phyloP scores from a whole-genome alignment of 495 filamentous ascomycete species.

The Aspergillus leporis region DNA sequence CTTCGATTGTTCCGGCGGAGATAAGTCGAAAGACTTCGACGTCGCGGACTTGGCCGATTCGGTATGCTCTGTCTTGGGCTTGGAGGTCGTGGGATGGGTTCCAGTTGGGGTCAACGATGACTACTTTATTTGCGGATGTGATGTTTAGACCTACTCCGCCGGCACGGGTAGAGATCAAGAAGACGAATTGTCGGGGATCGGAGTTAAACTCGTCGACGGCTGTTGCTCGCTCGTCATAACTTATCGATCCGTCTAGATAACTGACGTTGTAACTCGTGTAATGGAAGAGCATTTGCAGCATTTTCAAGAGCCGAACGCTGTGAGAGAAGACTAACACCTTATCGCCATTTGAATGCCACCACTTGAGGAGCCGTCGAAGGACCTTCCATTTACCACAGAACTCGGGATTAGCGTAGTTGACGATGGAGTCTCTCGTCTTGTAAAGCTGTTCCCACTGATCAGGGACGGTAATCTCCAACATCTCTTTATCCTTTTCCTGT shows the following conservation, averaged over 20 bases:
- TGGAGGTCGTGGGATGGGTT: constrained; percentile 93
- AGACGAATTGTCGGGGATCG: constrained; percentile 86
- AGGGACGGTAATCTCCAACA: constrained; percentile 74
- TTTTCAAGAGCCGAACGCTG: constrained; percentile 79
- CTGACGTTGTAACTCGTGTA: constrained; percentile 89
- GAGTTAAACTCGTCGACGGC: constrained; percentile 91
- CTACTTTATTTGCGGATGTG: constrained; percentile 96
- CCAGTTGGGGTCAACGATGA: constrained; percentile 97
- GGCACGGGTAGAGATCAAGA: constrained; percentile 91
- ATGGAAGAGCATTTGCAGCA: constrained; percentile 83
- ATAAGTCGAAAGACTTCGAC: constrained; percentile 96
- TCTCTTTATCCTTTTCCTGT: constrained; percentile 75
- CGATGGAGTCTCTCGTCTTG: constrained; percentile 70
- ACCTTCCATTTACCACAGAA: constrained; percentile 99
- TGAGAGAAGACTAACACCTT: constrained; percentile 96
- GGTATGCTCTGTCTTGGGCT: constrained; percentile 94
- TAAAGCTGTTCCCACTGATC: constrained; percentile 77
- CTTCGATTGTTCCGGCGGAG: constrained; percentile 92
- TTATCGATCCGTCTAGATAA: constrained; percentile 86
- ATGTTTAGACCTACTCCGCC: constrained; percentile 93
- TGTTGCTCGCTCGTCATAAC: constrained; percentile 76
- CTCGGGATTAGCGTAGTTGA: constrained; percentile 83
- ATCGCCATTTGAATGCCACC: constrained; percentile 87
- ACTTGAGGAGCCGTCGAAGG: constrained; percentile 78
- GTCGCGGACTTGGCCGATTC: constrained; percentile 89